A percentile compares a stretch with the other conserved stretches of the same genome.
Conservation (phyloP, 768 basidiomycete genomes). For the Austroboletus festivus region DNA sequence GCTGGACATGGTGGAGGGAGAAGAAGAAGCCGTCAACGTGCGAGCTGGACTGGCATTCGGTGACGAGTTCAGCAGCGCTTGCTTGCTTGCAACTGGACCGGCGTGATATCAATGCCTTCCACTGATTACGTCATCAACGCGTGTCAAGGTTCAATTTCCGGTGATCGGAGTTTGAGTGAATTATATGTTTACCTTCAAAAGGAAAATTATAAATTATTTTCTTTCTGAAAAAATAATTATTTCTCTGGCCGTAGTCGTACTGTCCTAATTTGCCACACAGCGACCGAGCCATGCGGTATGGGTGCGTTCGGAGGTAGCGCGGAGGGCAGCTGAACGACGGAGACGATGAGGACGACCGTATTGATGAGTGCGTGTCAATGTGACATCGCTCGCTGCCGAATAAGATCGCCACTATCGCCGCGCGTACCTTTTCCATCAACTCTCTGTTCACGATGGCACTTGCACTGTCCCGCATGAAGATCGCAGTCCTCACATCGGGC, state of each 20-base stretch:
- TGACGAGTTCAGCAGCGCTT: neutral
- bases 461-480: conserved; percentile 56
- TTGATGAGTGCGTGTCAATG: too few relatives aligned
- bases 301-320: neutral
- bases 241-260: too few relatives aligned
- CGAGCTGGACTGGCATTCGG: neutral
- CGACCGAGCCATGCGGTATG: neutral
- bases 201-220: too few relatives aligned
- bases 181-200: too few relatives aligned
- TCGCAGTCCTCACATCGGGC: conserved; percentile 92
- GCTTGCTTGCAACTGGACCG: too few relatives aligned
- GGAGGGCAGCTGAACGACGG: neutral
- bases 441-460: neutral
- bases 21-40: neutral
- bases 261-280: neutral
- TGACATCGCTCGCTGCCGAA: neutral
- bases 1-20: conserved; percentile 41
- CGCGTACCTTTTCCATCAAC: neutral
- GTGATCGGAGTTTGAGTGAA: neutral
- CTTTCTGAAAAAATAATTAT: too few relatives aligned
- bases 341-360: neutral
- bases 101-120: neutral
- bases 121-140: conserved; percentile 14
- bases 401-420: neutral
- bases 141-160: neutral